Evolutionary conservation across 73 alveolate species (phyloP), one percentile per base, ranked within the genome.

Genomic region (Stentor coeruleus): DNA sequence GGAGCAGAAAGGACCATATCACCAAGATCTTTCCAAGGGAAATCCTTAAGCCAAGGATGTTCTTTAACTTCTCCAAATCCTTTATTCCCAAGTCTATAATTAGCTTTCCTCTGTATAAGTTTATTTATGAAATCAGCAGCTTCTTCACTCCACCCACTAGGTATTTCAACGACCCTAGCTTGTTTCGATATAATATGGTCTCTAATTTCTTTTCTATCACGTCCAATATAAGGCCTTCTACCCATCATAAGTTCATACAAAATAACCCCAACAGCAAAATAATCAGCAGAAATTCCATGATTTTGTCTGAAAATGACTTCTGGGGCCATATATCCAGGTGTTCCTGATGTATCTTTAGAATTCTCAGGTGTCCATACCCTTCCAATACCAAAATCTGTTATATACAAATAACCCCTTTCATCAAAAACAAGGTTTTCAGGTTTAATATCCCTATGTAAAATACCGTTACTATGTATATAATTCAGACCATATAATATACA

Each of bases 341-440:
- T 90, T 35, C 96, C 98, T 15, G 97, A 89, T 1, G 98, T 94
- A 77, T 94, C 98, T 60, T 88, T 92, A 15, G 75, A 88, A 87
- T 94, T 92, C 74, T 93, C 97, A 80, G 92, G 93, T 59, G 86
- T 80, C 94, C 96, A 92, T 60, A 92, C 74, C 83, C 93, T 91
- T 30, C 98, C 90, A 36, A 95, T 93, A 1, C 99, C 99, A 81
- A 95, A 88, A 85, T 95, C 99, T 72, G 97, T 92, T 38, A 95
- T 81, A 66, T 89, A 89, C 40, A 93, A 81, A 79, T 93, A 95
- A n/a, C n/a, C n/a, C n/a, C n/a, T n/a, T n/a, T 79, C 86, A 85
- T 96, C 99, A 80, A 90, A 90, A 40, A 96, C 93, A 37, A 96
- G 77, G 77, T 96, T 96, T 87, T 96, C 99, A 38, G 99, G 99